phyloP scores from a whole-genome alignment of 495 filamentous ascomycete genomes.

The Aspergillus ostianus region DNA sequence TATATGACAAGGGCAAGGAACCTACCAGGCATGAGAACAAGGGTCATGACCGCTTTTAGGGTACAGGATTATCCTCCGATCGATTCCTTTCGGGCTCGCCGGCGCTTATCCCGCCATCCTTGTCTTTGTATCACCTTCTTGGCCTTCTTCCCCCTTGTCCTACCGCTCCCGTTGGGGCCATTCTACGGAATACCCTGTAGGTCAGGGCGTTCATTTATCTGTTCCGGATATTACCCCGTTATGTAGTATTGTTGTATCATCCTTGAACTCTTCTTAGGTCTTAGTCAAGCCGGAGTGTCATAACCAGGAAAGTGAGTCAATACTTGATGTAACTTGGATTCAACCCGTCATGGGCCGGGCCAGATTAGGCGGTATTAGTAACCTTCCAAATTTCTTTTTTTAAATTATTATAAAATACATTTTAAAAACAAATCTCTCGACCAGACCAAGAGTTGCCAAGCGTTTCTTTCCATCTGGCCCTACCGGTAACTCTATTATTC shows the following conservation, averaged over 20 bases:
- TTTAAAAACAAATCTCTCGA: background rate
- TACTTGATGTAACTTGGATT: background rate
- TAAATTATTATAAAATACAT: background rate
- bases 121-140: constrained; percentile 2
- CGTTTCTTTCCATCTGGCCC: background rate
- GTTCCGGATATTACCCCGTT: background rate
- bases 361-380: background rate
- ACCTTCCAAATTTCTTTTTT: background rate
- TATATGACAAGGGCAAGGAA: background rate
- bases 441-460: background rate
- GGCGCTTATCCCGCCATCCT: constrained; percentile 16
- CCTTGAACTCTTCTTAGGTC: background rate
- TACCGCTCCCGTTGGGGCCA: constrained; percentile 4
- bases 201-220: background rate
- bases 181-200: background rate
- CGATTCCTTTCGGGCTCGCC: constrained; percentile 12
- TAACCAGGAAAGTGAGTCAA: too few species aligned
- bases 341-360: background rate
- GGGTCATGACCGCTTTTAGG: background rate
- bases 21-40: background rate
- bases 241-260: background rate
- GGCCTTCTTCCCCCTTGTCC: constrained; percentile 5
- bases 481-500: background rate
- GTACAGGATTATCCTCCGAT: background rate
- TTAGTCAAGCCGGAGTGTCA: too few species aligned